Evolutionary conservation across 768 basidiomycete genomes (phyloP), one percentile per base, ranked within the genome.

Genomic region (Trametes cubensis): DNA sequence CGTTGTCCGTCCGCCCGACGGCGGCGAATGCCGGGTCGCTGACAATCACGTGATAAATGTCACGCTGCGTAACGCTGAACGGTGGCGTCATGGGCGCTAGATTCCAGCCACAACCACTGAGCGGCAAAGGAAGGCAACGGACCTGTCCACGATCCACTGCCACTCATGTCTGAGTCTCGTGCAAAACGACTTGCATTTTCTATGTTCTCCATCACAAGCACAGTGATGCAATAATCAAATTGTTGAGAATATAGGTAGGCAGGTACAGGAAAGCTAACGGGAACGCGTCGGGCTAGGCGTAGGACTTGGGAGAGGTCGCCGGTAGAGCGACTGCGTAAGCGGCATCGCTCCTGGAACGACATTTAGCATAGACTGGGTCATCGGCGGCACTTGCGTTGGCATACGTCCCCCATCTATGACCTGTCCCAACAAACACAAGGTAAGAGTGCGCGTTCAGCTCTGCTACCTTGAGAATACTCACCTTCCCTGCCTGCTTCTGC

Each of bases 401-500:
- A 46, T 45, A 20, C 50, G 61, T 10, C 61, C 61, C n/a, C 49
- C 48, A 15, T 52, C 61, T 6, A 51, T 34, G 15, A 56, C 38
- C 49, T 57, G 30, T 7, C 15, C 28, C 26, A 1, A 2, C 17
- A 23, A 14, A 15, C 15, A 10, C 45, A 47, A 38, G 47, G 62
- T 59, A 20, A 59, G 57, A 4, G 18, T 18, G n/a, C 5, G 4
- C 2, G 23, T 26, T 18, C 8, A 1, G 20, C 44, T 30, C 1
- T 2, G 6, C 21, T 38, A 14, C 18, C 38, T 28, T 13, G 46
- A 4, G 11, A 11, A 30, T 39, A 18, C 55, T 62, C 21, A 60
- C 42, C 60, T 64, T 61, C 17, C 55, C 68, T 10, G 76, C 74
- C 60, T 82, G 78, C 67, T 82, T 85, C 65, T 88, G 87, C 69